Evolutionary conservation across 2,329 filamentous ascomycete genomes (phyloP).

Genomic region (Pezicula neosporulosa): DNA sequence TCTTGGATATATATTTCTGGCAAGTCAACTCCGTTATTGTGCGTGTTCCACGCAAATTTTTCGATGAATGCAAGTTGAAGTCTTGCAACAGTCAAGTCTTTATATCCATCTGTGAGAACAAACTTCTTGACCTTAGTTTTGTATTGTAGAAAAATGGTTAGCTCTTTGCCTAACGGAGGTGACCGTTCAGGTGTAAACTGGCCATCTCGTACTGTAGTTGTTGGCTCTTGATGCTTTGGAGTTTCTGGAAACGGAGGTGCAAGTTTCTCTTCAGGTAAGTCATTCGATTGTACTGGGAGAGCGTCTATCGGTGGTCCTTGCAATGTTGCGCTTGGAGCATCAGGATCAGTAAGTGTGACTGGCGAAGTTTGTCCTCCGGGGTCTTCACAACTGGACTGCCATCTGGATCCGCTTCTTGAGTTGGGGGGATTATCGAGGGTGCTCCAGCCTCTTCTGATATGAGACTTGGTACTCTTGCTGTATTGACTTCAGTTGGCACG

Average conservation of each 20-base stretch:
- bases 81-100: conserved; percentile 80
- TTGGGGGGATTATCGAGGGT: conserved; percentile 28
- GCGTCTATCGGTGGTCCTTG: conserved; percentile 52
- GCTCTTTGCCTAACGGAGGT: conserved; percentile 74
- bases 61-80: conserved; percentile 96
- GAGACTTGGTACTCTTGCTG: conserved; percentile 53
- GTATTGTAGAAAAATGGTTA: conserved; percentile 94
- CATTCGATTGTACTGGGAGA: conserved; percentile 31
- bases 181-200: conserved; percentile 60
- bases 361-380: conserved; percentile 57
- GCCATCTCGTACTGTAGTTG: conserved; percentile 36
- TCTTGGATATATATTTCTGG: conserved; percentile 99
- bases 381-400: conserved; percentile 40
- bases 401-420: conserved; percentile 30
- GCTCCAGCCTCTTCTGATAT: conserved; percentile 53
- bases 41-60: conserved; percentile 98
- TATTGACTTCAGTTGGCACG: conserved; percentile 54
- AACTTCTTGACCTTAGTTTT: conserved; percentile 98
- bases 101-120: conserved; percentile 77
- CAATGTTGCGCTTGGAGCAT: conserved; percentile 51
- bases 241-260: conserved; percentile 10
- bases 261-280: conserved; percentile 8
- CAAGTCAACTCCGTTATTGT: conserved; percentile 86
- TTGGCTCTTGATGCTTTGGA: conserved; percentile 9
- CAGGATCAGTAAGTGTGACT: conserved; percentile 15